These are phyloP conservation scores for Verticillium klebahnii DNA, from an alignment of 2,329 filamentous ascomycete species.

Conservation along the genomic window DNA sequence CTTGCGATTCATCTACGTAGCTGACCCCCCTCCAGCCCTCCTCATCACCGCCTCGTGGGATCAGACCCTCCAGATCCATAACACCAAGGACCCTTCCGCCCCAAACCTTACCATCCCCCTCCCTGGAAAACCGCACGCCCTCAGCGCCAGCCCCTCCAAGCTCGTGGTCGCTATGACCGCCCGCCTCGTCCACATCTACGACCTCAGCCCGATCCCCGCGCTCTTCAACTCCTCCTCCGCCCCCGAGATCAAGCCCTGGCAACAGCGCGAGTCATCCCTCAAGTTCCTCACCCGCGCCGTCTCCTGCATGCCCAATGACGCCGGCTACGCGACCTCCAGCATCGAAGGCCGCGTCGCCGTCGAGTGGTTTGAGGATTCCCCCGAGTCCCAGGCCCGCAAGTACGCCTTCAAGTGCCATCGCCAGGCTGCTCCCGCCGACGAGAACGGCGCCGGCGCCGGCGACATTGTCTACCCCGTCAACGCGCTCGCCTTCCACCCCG, in stretches of 20 bases:
- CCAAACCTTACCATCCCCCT: constrained; percentile 63
- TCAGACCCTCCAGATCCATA: constrained; percentile 80
- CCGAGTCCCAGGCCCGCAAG: constrained; percentile 84
- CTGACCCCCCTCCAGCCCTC: constrained; percentile 42
- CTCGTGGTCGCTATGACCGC: constrained; percentile 94
- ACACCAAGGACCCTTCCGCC: constrained; percentile 48
- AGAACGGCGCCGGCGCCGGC: constrained; percentile 46
- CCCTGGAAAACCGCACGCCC: constrained; percentile 83
- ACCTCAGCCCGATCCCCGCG: constrained; percentile 63
- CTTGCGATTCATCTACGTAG: not conserved
- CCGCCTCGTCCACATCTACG: constrained; percentile 91
- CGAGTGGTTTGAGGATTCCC: constrained; percentile 92
- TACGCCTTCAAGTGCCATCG: constrained; percentile 99
- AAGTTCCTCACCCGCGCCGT: constrained; percentile 95
- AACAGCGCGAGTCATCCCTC: constrained; percentile 86
- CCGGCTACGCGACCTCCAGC: constrained; percentile 84
- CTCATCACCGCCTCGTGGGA: constrained; percentile 94
- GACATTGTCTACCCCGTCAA: constrained; percentile 93
- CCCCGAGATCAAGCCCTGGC: constrained; percentile 70
- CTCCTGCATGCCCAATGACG: constrained; percentile 94
- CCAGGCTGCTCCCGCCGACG: constrained; percentile 59
- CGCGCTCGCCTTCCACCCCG: constrained; percentile 80
- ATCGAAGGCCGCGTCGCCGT: constrained; percentile 96
- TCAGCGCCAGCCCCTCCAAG: constrained; percentile 73
- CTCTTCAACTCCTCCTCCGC: constrained; percentile 47